phyloP scores from a whole-genome alignment of 2,329 filamentous ascomycete genomes.

The Escovopsis sp. region DNA sequence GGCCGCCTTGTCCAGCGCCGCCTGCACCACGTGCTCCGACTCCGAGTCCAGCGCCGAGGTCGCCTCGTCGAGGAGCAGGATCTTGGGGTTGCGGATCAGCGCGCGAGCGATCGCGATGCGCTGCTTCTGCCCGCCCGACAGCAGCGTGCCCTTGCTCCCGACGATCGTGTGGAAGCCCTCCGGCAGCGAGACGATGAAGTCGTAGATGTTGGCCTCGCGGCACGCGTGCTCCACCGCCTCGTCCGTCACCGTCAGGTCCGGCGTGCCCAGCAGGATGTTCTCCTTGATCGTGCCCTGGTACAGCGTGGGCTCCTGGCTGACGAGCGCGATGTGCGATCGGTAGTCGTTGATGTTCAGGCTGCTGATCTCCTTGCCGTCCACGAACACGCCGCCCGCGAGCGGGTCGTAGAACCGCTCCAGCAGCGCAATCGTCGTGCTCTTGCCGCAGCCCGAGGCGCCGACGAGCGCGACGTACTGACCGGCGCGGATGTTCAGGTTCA shows the following conservation, averaged over 20 bases:
- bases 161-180: conserved; percentile 91
- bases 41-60: conserved; percentile 93
- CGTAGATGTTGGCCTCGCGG: conserved; percentile 83
- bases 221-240: conserved; percentile 82
- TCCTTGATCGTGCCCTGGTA: conserved; percentile 68
- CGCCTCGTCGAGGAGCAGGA: conserved; percentile 89
- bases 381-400: conserved; percentile 58
- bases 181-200: conserved; percentile 92
- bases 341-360: conserved; percentile 88
- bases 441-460: conserved; percentile 87
- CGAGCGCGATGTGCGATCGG: conserved; percentile 82
- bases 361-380: conserved; percentile 71
- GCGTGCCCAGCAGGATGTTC: conserved; percentile 85
- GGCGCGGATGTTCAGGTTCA: conserved; percentile 82
- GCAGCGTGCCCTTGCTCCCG: conserved; percentile 78
- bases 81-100: conserved; percentile 89
- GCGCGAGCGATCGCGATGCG: conserved; percentile 93
- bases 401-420: conserved; percentile 84
- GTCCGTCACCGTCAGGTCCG: conserved; percentile 59
- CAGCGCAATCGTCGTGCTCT: conserved; percentile 88
- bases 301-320: conserved; percentile 88
- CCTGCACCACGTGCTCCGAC: conserved; percentile 91
- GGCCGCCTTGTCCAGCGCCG: conserved; percentile 67
- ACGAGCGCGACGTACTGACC: conserved; percentile 94
- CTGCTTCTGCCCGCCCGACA: conserved; percentile 94